Evolutionary conservation across 2,329 filamentous ascomycete species (phyloP), one percentile per base, ranked within the genome.

Genomic region (Fusarium sp.): DNA sequence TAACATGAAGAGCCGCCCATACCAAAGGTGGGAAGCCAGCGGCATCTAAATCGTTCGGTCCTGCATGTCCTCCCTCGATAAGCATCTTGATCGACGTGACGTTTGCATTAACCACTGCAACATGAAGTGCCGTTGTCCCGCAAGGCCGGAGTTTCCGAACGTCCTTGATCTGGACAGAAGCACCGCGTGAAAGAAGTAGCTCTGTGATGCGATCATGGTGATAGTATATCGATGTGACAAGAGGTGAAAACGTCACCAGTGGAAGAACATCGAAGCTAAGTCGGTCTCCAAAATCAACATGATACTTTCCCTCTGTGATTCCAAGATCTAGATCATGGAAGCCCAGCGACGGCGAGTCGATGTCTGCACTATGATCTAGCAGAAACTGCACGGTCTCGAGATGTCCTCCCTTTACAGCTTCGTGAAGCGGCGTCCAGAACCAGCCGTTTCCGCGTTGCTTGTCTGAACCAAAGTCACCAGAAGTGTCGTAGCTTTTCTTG

Each of bases 21-120:
- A 64, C 31, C 45, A 69, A 24, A 3, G 64, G 64, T 17, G 63
- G 63, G 14, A 60, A 67, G 8, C 51, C 59, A n/a, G 39, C 50
- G 6, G 49, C 65, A 11, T 67, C 64, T 2, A 43, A 34, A 13
- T 60, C 65, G 28, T 67, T 63, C 13, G 65, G 63, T 8, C 61
- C 56, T 14, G 52, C 55, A 22, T 57, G n/a, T 34, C 65, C 59
- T 24, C 34, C 54, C 28, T 60, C 28, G 13, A 69, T 19, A 4
- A 69, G 38, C 19, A 58, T 36, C 28, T 15, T 62, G 4, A 67
- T 38, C 5, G 50, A 39, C 5, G 47, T 4, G 24, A 59, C 31
- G 14, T 67, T 67, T 1, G 54, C 65, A 14, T 50, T 54, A n/a
- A 63, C 45, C 9, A 63, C 55, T 5, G 65, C 55, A 4, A 63